These are phyloP conservation scores for Suillus americanus DNA, from an alignment of 768 basidiomycete species.

Conservation along the genomic window DNA sequence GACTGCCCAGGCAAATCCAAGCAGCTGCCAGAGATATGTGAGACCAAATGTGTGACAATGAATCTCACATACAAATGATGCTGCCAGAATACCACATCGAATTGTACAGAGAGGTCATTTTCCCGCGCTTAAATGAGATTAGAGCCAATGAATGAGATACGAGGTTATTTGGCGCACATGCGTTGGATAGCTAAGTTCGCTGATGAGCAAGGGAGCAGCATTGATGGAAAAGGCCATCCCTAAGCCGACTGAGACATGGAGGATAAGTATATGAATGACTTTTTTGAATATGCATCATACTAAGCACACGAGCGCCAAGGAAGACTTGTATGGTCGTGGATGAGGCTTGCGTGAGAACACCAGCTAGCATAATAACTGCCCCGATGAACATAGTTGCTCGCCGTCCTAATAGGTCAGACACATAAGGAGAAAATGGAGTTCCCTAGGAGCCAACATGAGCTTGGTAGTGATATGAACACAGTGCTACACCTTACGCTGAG, in stretches of 20 bases:
- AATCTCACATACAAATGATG: constrained; percentile 42
- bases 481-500: constrained; percentile 36
- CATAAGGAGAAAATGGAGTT: constrained; percentile 60
- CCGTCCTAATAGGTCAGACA: constrained; percentile 61
- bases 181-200: constrained; percentile 70
- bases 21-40: constrained; percentile 30
- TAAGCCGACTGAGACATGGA: constrained; percentile 48
- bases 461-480: neutral
- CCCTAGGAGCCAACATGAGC: constrained; percentile 35
- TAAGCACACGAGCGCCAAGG: constrained; percentile 53
- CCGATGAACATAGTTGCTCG: constrained; percentile 60
- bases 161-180: constrained; percentile 42
- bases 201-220: constrained; percentile 61
- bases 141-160: neutral
- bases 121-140: constrained; percentile 39
- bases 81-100: constrained; percentile 75
- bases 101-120: constrained; percentile 67
- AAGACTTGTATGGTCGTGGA: constrained; percentile 49
- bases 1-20: constrained; percentile 48
- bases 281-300: constrained; percentile 1
- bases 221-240: constrained; percentile 64
- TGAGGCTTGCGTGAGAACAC: constrained; percentile 55
- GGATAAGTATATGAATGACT: neutral
- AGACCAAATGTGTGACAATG: neutral
- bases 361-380: constrained; percentile 62